Evolutionary conservation across 108 stramenopile genomes (phyloP), one percentile per base, ranked within the genome.

Genomic region (Ochromonas danica): DNA sequence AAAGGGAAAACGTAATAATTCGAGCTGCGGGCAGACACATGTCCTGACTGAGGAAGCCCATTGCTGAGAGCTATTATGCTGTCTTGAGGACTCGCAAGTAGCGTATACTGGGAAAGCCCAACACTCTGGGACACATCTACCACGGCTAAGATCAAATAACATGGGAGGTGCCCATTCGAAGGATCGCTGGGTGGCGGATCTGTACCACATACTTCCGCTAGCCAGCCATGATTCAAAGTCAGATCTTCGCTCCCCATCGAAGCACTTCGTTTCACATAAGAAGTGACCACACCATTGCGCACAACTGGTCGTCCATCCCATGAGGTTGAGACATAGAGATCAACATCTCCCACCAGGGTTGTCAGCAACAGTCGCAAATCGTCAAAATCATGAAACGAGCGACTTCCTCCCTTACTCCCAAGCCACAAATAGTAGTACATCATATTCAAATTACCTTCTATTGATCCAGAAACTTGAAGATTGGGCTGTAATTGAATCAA

Each of bases 131-230:
- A 75, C 72, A 31, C 72, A 10, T 10, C 72, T 14, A 6, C 6
- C 6, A 75, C 72, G 38, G 40, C 72, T 25, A 75, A 38, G 22
- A 75, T 75, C 33, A 67, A 67, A 60, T 75, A 75, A 33, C 45
- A 75, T 41, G 6, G 31, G 31, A 14, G 10, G n/a, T 14, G 3
- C 45, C n/a, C n/a, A n/a, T n/a, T n/a, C n/a, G n/a, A n/a, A n/a
- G n/a, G n/a, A n/a, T n/a, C n/a, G n/a, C n/a, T n/a, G n/a, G n/a
- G n/a, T n/a, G n/a, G n/a, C n/a, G n/a, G n/a, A n/a, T n/a, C n/a
- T n/a, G 36, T 75, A 6, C 10, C 35, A 67, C 63, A 67, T 25
- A 36, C 27, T 36, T 28, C 6, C 25, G 3, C 14, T 10, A 67
- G 3, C 3, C 10, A 67, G 25, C 31, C 33, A 67, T 67, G 63